Evolutionary conservation across 2,329 filamentous ascomycete genomes (phyloP).

Genomic region (Colletotrichum melonis): DNA sequence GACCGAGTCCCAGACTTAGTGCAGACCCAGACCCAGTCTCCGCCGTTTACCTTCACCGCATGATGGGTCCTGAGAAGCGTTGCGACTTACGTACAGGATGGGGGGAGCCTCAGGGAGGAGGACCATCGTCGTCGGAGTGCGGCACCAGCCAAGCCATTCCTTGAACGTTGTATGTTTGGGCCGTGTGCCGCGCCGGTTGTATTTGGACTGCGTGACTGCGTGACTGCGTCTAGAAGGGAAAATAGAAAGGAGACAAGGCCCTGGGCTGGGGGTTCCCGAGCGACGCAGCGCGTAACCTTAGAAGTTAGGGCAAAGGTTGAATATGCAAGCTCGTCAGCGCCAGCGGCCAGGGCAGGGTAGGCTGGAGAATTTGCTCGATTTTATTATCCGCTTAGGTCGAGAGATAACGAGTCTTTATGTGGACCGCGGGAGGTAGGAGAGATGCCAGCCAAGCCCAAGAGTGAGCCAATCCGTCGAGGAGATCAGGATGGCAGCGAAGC

Average conservation of each 20-base stretch:
- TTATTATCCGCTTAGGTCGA: conserved; percentile 8
- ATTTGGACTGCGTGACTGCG: background rate
- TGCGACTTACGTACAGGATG: conserved; percentile 32
- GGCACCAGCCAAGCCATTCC: conserved; percentile 30
- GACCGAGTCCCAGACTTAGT: conserved; percentile 26
- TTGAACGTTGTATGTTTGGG: conserved; percentile 3
- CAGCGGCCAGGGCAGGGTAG: background rate
- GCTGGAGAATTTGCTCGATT: conserved; percentile 11
- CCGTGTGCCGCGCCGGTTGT: background rate
- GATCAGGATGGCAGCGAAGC: conserved; percentile 14
- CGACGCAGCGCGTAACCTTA: background rate
- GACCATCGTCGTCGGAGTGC: conserved; percentile 20
- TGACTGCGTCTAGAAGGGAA: background rate
- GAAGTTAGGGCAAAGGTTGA: background rate
- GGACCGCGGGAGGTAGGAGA: background rate
- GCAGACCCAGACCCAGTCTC: conserved; percentile 13
- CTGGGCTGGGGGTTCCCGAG: conserved; percentile 1
- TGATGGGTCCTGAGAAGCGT: conserved; percentile 25
- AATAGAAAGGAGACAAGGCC: background rate
- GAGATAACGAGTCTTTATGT: conserved; percentile 19
- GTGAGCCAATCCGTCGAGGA: conserved; percentile 6
- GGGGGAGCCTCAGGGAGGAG: conserved; percentile 1
- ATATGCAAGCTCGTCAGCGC: background rate
- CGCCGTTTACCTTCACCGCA: conserved; percentile 33
- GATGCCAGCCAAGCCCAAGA: background rate